Conservation (phyloP, 2,329 filamentous ascomycete species). For the Mycogone perniciosa region DNA sequence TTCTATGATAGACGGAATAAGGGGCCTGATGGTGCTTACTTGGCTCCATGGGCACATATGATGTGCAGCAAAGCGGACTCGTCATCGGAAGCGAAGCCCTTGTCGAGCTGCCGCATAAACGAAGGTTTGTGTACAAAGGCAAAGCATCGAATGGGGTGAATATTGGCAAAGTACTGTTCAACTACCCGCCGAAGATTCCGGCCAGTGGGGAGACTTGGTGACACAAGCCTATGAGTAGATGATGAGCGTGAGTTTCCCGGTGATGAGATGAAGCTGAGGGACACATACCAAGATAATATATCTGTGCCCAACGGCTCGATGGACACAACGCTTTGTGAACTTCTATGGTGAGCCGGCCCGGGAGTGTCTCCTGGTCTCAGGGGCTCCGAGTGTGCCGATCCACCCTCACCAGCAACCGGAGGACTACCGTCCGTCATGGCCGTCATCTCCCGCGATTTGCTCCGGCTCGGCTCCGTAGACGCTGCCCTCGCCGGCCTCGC, state of each 20-base stretch:
- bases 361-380: not conserved
- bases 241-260: not conserved
- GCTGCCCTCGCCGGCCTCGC: conserved; percentile 16
- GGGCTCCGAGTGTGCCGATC: not conserved
- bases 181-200: conserved; percentile 31
- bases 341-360: not conserved
- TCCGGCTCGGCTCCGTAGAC: conserved; percentile 8
- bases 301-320: conserved; percentile 11
- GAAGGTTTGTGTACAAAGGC: conserved; percentile 36
- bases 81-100: conserved; percentile 30
- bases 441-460: conserved; percentile 8
- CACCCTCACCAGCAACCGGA: not conserved
- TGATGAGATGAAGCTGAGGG: not conserved
- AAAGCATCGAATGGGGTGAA: conserved; percentile 36
- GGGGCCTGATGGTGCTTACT: conserved; percentile 20
- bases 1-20: not conserved
- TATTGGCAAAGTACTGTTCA: conserved; percentile 33
- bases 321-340: conserved; percentile 8
- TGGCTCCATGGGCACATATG: conserved; percentile 34
- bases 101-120: conserved; percentile 33
- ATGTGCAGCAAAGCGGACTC: conserved; percentile 32
- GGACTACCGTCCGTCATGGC: conserved; percentile 3
- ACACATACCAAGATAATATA: conserved; percentile 14
- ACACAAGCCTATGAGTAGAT: conserved; percentile 24
- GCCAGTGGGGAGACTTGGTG: conserved; percentile 26